phyloP scores from a whole-genome alignment of 176 grass and related monocot species.

The Oryza meyeriana region DNA sequence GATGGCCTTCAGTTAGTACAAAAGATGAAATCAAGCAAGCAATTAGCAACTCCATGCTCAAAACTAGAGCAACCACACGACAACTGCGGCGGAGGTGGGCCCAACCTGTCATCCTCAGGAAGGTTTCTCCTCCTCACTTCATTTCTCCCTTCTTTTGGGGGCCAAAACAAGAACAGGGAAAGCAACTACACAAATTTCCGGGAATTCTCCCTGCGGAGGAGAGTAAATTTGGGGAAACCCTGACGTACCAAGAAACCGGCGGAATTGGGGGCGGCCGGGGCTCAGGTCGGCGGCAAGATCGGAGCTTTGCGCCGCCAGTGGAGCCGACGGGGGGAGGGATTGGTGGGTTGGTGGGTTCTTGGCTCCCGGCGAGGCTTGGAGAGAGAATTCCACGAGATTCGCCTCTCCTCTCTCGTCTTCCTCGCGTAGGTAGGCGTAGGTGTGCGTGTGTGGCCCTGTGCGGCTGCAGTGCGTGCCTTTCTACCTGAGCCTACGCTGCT shows the following conservation, averaged over 20 bases:
- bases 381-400: constrained; percentile 34
- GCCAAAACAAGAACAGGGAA: background rate
- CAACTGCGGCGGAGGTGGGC: no score
- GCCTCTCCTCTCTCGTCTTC: background rate
- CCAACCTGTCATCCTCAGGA: background rate
- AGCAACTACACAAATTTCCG: background rate
- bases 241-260: background rate
- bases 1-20: background rate
- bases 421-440: background rate
- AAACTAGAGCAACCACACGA: background rate
- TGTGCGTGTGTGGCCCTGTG: background rate
- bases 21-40: background rate
- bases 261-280: background rate
- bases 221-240: background rate
- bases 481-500: background rate
- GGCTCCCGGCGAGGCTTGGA: background rate
- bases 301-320: background rate
- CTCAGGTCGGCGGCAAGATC: constrained; percentile 27
- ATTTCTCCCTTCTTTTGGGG: background rate
- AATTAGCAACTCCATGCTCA: background rate
- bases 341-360: constrained; percentile 16
- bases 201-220: background rate
- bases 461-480: background rate
- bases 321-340: background rate
- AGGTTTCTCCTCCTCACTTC: background rate